phyloP scores from a whole-genome alignment of 768 basidiomycete genomes.

The Trametes gibbosa region DNA sequence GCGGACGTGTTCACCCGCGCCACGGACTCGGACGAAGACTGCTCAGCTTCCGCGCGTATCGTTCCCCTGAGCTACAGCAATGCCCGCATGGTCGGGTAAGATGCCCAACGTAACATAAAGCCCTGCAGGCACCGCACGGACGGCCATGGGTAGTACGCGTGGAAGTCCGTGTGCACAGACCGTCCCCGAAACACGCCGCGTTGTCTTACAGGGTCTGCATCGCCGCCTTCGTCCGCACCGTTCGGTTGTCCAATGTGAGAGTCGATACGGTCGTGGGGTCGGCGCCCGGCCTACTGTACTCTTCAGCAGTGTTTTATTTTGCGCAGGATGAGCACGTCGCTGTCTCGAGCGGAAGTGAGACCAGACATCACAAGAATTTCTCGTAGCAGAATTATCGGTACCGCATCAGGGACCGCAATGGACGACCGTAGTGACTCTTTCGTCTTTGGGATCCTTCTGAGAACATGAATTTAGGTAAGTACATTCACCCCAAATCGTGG shows the following conservation, averaged over 20 bases:
- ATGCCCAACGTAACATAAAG: neutral
- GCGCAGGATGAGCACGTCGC: conserved; percentile 25
- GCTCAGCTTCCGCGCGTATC: neutral
- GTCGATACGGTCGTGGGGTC: conserved; percentile 32
- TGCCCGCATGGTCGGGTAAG: neutral
- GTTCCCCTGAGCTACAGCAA: neutral
- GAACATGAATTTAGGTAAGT: no score
- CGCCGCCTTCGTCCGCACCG: conserved; percentile 9
- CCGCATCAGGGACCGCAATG: no score
- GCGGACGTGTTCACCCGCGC: no score
- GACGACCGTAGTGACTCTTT: no score
- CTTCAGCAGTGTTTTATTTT: conserved; percentile 28
- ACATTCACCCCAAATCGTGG: no score
- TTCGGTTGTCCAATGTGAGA: conserved; percentile 17
- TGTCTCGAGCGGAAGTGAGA: conserved; percentile 19
- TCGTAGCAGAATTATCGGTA: no score
- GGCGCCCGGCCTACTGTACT: conserved; percentile 27
- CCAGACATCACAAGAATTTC: no score
- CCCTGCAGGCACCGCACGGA: no score
- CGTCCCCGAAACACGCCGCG: no score
- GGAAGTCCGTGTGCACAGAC: no score
- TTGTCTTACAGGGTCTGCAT: conserved; percentile 5
- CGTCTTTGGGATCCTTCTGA: no score
- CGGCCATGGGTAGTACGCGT: no score
- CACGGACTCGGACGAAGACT: neutral